A percentile compares a stretch with the other conserved stretches of the same genome.
These are phyloP conservation scores for Trametes villosa DNA, from an alignment of 768 basidiomycete genomes.

Conservation along the genomic window DNA sequence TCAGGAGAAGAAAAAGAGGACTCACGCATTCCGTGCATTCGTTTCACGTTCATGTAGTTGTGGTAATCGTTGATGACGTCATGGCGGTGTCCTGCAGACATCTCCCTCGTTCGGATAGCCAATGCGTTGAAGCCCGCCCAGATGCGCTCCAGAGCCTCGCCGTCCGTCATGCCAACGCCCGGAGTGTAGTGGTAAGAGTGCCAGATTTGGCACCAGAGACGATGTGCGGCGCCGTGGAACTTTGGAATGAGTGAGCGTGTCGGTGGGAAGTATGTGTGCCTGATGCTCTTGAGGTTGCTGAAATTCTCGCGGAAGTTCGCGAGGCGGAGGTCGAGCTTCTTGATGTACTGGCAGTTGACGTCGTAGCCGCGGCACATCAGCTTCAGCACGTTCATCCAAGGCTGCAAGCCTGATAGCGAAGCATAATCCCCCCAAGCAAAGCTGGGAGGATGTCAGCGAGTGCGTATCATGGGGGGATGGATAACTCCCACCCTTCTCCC, in stretches of 20 bases:
- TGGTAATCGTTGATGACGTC: constrained; percentile 26
- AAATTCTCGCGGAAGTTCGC: constrained; percentile 4
- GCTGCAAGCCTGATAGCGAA: constrained; percentile 14
- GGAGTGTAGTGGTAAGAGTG: constrained; percentile 19
- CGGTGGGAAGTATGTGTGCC: not conserved
- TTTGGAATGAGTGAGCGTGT: constrained; percentile 17
- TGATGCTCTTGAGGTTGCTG: not conserved
- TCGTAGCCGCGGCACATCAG: constrained; percentile 27
- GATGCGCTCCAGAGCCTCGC: constrained; percentile 21
- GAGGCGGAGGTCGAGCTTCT: constrained; percentile 17
- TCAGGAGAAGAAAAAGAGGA: not conserved
- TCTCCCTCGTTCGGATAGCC: constrained; percentile 15
- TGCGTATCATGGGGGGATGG: not conserved
- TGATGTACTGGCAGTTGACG: constrained; percentile 33
- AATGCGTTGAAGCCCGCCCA: constrained; percentile 20
- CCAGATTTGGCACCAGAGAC: constrained; percentile 1
- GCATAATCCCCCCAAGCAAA: constrained; percentile 18
- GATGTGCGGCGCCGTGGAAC: constrained; percentile 24
- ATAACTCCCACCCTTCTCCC: constrained; percentile 23
- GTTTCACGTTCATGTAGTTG: constrained; percentile 19
- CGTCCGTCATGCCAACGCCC: constrained; percentile 21
- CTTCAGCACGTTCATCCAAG: constrained; percentile 8
- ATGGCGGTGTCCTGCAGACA: constrained; percentile 25
- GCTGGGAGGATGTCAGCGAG: not conserved
- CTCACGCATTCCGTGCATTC: constrained; percentile 18